These are phyloP conservation scores for Quercus suber DNA, from an alignment of 306 rosid genomes.

Conservation along the genomic window DNA sequence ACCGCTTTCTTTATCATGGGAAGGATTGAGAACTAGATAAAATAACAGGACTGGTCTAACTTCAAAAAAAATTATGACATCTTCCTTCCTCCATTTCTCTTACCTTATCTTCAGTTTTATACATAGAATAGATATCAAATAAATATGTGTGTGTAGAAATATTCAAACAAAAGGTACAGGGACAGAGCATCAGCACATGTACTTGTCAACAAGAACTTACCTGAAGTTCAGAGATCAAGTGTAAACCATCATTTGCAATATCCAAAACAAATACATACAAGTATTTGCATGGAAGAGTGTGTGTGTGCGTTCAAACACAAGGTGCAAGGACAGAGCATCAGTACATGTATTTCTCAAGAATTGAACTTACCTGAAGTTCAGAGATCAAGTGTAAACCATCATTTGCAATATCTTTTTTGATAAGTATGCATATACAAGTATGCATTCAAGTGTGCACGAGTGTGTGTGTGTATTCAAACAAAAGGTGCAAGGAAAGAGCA, in stretches of 20 bases:
- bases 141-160: neutral
- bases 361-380: conserved; percentile 58
- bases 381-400: conserved; percentile 67
- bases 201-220: conserved; percentile 59
- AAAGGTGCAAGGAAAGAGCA: conserved; percentile 30
- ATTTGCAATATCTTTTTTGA: conserved; percentile 31
- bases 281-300: neutral
- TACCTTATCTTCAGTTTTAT: neutral
- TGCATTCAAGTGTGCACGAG: neutral
- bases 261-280: neutral
- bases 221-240: conserved; percentile 68
- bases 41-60: neutral
- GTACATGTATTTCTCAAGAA: conserved; percentile 41
- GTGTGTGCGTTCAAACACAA: neutral
- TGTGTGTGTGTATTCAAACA: neutral
- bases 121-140: neutral
- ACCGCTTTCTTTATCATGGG: no score
- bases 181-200: conserved; percentile 38
- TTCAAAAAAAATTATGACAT: neutral
- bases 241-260: conserved; percentile 48
- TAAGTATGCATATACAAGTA: neutral
- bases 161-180: conserved; percentile 10
- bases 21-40: no score
- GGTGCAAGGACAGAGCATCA: conserved; percentile 41
- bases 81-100: neutral